A percentile compares a stretch with the other conserved stretches of the same genome.
Conservation (phyloP, 1,284 basidiomycete genomes). For the Marasmius fiardii region DNA sequence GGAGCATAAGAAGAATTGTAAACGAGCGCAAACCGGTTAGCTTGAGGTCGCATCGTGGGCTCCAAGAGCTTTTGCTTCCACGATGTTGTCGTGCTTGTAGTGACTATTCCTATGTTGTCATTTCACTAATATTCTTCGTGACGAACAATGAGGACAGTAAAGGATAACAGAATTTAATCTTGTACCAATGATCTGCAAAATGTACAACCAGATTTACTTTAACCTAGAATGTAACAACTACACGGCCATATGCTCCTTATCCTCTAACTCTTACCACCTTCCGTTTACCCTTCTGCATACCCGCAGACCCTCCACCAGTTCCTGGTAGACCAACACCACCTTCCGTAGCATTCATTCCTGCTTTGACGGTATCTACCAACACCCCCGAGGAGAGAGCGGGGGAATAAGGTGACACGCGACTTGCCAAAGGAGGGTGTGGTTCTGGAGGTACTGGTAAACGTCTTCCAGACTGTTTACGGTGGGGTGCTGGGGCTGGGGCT, state of each 20-base stretch:
- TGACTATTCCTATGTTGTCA: too few species aligned
- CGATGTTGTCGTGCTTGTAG: too few species aligned
- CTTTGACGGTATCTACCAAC: slow-evolving; percentile 74
- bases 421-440: slow-evolving; percentile 50
- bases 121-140: too few species aligned
- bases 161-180: too few species aligned
- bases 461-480: slow-evolving; percentile 5
- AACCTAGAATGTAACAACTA: background rate
- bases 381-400: slow-evolving; percentile 72
- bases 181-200: too few species aligned
- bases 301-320: slow-evolving; percentile 30
- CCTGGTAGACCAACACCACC: slow-evolving; percentile 30
- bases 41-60: too few species aligned
- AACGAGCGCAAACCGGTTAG: slow-evolving; percentile 1
- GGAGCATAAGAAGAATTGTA: slow-evolving; percentile 42
- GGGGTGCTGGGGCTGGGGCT: slow-evolving; percentile 26
- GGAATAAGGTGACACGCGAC: slow-evolving; percentile 60
- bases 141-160: too few species aligned
- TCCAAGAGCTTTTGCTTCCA: too few species aligned
- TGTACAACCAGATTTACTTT: too few species aligned
- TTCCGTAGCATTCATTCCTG: slow-evolving; percentile 67
- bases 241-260: too few species aligned
- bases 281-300: slow-evolving; percentile 68
- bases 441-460: slow-evolving; percentile 47
- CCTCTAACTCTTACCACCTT: slow-evolving; percentile 78